Base-by-base conservation (phyloP, 129 eudicot genomes). In the Scalesia atractyloides region DNA sequence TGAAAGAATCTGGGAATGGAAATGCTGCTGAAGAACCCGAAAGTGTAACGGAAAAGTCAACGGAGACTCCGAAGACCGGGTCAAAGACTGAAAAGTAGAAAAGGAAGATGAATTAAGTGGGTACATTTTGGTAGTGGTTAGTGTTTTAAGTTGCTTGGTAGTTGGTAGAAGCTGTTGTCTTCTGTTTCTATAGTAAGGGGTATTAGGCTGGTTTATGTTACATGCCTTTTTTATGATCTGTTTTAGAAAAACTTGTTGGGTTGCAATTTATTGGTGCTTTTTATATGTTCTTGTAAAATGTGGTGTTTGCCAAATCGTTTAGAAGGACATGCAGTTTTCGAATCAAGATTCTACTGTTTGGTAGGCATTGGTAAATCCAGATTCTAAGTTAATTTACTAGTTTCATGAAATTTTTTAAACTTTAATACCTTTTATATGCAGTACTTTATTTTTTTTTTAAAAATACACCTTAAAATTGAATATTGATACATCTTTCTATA, bases 1-100 rank as follows among this genome's bases (percentile, higher is more conserved):
- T 48, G 63, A 70, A 69, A 50, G 81, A 69, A 24, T 16, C 22
- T 5, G 80, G 11, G 5, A 64, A 24, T 10, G 81, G 43, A 7
- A 75, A 76, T 47, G 81, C 56, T 77, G 76, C 33, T 5, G 64
- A 47, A 36, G 68, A 51, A 22, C 44, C 70, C 3, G 76, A 36
- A 16, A 66, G 41, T 57, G 62, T 17, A 36, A 59, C 46, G 69
- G 69, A 58, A 69, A 78, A 78, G 77, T 9, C 77, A 26, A 12
- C 67, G 6, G 39, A 41, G 73, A 17, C 67, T 64, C 54, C 72
- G 54, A 68, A 76, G 30, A 44, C 6, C 0, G 68, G 60, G 49
- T 15, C 66, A 16, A 77, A 77, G 72, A 5, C 66, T 2, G 52
- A 34, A 48, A 62, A 61, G 19, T 70, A 70, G 76, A 37, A 63